Base-by-base conservation (phyloP, 1,284 basidiomycete species). In the Ustilago curta region DNA sequence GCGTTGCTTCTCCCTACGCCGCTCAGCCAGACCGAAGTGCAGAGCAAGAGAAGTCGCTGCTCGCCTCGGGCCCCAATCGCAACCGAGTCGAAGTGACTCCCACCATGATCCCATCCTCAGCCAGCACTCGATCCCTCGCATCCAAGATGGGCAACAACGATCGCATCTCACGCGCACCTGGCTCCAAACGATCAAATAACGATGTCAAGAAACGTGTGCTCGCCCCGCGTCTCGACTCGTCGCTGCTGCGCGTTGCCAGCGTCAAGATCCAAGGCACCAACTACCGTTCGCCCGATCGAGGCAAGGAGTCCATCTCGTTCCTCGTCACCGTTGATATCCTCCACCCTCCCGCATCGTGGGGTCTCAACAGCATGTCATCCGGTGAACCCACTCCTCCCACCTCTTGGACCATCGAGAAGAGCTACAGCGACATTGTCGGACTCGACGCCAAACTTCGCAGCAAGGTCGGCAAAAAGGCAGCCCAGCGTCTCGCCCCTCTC, bases 371-470 rank as follows among this genome's bases (percentile, higher is more conserved):
- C 70, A 63, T 67, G 59, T 63, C 71, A 6, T 61, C 66, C 2
- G 69, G 66, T 58, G 68, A 70, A 50, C 91, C 89, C 23, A 89
- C 90, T 8, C 87, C 88, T 59, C 88, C 89, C 44, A 91, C 91
- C 80, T n/a, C 85, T 5, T 99, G 96, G 95, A 92, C 89, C 79
- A 89, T 98, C 29, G 94, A 97, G 86, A 99, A 99, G 87, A 88
- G 93, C 85, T 96, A 95, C 85, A 92, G 91, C 57, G 95, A 97
- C 74, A 92, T 98, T 39, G 87, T 96, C 35, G 90, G 89, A 48
- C 88, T 99, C 51, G 96, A 99, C 81, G 83, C 84, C 31, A 83
- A 83, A 32, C 85, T 90, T 42, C 86, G 88, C 79, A 88, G 88
- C 65, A 91, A 92, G 70, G 91, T 88, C 88, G 82, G 77, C 29